These are phyloP conservation scores for Lentinus tigrinus DNA, from an alignment of 768 basidiomycete genomes.

Conservation along the genomic window DNA sequence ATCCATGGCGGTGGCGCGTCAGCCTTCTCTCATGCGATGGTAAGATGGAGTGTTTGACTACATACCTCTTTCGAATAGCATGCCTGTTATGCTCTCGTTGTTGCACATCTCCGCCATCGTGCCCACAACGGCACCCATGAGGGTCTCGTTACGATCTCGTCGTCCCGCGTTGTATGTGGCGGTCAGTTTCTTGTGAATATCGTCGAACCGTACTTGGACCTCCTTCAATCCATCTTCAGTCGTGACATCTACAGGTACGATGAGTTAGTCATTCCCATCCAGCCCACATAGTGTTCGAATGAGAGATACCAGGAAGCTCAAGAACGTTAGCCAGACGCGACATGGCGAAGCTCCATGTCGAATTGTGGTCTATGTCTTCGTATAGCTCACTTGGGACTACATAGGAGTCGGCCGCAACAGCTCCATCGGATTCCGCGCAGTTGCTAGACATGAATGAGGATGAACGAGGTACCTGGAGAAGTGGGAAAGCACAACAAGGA, in stretches of 20 bases:
- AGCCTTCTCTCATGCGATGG: background rate
- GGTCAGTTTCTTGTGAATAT: constrained; percentile 49
- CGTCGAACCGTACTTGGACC: constrained; percentile 56
- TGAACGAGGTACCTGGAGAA: too few species aligned
- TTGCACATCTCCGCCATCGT: constrained; percentile 64
- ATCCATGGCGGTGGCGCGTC: background rate
- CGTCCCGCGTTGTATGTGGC: constrained; percentile 38
- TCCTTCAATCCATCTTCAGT: constrained; percentile 60
- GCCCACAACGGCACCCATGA: constrained; percentile 56
- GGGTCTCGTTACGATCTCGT: constrained; percentile 41
- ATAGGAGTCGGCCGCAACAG: background rate
- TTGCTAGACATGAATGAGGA: background rate
- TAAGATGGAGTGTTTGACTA: background rate
- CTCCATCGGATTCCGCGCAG: background rate
- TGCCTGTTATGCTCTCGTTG: constrained; percentile 58
- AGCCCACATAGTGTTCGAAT: background rate
- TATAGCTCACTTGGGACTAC: constrained; percentile 27
- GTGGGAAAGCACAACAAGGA: too few species aligned
- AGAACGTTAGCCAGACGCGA: constrained; percentile 47
- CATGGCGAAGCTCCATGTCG: constrained; percentile 49
- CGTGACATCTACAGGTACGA: constrained; percentile 44
- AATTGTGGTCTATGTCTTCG: constrained; percentile 45
- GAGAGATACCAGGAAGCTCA: constrained; percentile 47
- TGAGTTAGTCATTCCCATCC: background rate
- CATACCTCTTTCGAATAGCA: constrained; percentile 55